Conservation (phyloP, 2,329 filamentous ascomycete genomes). For the Coleophoma crateriformis region DNA sequence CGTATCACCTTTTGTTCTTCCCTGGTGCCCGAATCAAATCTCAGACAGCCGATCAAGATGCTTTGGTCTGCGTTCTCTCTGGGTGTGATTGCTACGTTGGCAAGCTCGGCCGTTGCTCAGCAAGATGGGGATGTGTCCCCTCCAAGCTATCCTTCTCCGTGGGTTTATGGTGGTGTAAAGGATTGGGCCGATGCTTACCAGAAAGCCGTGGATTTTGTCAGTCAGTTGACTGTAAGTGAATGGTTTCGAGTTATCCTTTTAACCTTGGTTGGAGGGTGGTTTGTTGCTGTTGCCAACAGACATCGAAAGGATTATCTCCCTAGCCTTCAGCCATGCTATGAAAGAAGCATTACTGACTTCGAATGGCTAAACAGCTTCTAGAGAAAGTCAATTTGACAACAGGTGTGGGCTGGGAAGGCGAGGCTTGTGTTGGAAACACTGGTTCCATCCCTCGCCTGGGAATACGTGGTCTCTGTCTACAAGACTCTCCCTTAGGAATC, state of each 20-base stretch:
- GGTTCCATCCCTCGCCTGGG: slow-evolving; percentile 24
- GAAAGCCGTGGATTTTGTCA: slow-evolving; percentile 64
- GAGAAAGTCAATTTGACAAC: slow-evolving; percentile 95
- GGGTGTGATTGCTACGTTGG: slow-evolving; percentile 11
- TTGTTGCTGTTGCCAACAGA: no score
- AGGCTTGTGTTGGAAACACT: slow-evolving; percentile 26
- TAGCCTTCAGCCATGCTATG: no score
- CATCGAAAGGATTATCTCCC: no score
- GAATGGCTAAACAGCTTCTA: slow-evolving; percentile 37
- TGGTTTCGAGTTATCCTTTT: no score
- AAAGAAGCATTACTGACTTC: no score
- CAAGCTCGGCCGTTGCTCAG: slow-evolving; percentile 14
- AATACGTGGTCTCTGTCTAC: slow-evolving; percentile 24
- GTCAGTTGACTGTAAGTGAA: slow-evolving; percentile 53
- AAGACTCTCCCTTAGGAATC: slow-evolving; percentile 26
- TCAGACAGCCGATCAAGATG: slow-evolving; percentile 6
- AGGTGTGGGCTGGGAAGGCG: slow-evolving; percentile 47
- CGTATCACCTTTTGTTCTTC: not conserved
- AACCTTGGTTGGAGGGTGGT: no score
- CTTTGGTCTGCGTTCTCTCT: slow-evolving; percentile 13
- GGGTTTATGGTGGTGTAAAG: slow-evolving; percentile 23
- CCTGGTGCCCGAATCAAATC: not conserved
- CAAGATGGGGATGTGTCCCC: slow-evolving; percentile 18
- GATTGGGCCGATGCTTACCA: slow-evolving; percentile 64
- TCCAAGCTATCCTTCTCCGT: slow-evolving; percentile 26